Evolutionary conservation across 345 rosid species (phyloP).

Genomic region (Eucalyptus camaldulensis): DNA sequence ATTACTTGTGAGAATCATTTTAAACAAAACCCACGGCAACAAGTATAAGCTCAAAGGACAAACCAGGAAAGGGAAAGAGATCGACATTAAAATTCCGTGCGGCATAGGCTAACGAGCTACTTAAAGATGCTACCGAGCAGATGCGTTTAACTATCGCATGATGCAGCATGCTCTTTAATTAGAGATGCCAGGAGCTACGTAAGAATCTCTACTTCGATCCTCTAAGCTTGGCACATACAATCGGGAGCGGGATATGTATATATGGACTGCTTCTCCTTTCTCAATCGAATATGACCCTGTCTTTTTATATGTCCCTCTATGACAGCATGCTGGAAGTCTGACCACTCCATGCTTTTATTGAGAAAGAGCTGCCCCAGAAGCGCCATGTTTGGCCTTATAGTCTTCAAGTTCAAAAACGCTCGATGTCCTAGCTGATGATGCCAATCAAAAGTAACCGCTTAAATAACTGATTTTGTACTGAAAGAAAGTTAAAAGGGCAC

Average conservation of each 20-base stretch:
- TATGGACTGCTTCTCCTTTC: conserved; percentile 76
- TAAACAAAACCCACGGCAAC: background rate
- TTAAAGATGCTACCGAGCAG: background rate
- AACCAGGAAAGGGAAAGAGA: background rate
- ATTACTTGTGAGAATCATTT: background rate
- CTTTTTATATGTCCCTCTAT: conserved; percentile 66
- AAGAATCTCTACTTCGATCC: background rate
- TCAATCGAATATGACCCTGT: conserved; percentile 60
- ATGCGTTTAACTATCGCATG: background rate
- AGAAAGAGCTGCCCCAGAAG: conserved; percentile 68
- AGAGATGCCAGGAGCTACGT: background rate
- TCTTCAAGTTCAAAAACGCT: conserved; percentile 64
- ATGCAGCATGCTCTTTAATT: background rate
- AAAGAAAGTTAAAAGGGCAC: background rate
- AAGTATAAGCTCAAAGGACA: background rate
- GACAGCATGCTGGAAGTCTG: conserved; percentile 60
- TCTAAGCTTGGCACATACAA: conserved; percentile 64
- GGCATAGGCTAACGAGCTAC: background rate
- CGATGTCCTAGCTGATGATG: conserved; percentile 59
- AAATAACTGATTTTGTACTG: background rate
- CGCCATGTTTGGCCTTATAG: conserved; percentile 85
- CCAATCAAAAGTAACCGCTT: background rate
- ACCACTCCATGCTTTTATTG: conserved; percentile 74
- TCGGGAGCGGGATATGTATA: conserved; percentile 93
- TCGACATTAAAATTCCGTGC: background rate